A percentile compares a stretch with the other conserved stretches of the same genome.
Conservation (phyloP, 169 alveolate genomes). For the Plasmodium gaboni region DNA sequence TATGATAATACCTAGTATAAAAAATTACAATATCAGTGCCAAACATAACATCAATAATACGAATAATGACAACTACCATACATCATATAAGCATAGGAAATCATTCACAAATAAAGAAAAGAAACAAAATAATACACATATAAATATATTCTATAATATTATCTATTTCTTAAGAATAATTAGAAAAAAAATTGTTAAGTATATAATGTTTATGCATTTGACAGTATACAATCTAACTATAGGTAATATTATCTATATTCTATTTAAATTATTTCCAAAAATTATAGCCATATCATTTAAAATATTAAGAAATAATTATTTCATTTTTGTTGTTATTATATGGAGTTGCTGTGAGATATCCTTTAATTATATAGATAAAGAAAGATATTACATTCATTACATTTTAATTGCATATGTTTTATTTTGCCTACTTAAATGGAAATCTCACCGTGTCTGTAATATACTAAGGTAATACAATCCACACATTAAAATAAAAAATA, state of each 20-base stretch:
- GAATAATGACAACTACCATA: neutral
- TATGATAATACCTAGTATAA: neutral
- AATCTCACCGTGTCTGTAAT: neutral
- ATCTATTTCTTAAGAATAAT: too few species aligned
- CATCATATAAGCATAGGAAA: too few species aligned
- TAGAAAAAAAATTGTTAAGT: too few species aligned
- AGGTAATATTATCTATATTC: neutral
- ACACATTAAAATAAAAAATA: neutral
- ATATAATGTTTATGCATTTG: too few species aligned
- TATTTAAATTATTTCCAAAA: neutral
- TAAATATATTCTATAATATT: too few species aligned
- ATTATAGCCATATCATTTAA: neutral
- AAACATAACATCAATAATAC: neutral
- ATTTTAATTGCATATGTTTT: slow-evolving; percentile 19
- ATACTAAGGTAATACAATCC: slow-evolving; percentile 26
- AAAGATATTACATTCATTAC: slow-evolving; percentile 34
- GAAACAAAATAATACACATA: too few species aligned
- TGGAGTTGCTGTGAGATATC: slow-evolving; percentile 44
- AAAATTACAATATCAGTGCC: neutral
- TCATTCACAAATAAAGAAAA: too few species aligned
- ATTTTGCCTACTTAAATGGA: neutral
- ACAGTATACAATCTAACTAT: too few species aligned
- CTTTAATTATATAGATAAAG: slow-evolving; percentile 22
- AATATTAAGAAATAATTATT: slow-evolving; percentile 9
- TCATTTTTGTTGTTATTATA: slow-evolving; percentile 19